Evolutionary conservation across 148 eudicot genomes (phyloP).

Genomic region (Vaccinium macrocarpon): DNA sequence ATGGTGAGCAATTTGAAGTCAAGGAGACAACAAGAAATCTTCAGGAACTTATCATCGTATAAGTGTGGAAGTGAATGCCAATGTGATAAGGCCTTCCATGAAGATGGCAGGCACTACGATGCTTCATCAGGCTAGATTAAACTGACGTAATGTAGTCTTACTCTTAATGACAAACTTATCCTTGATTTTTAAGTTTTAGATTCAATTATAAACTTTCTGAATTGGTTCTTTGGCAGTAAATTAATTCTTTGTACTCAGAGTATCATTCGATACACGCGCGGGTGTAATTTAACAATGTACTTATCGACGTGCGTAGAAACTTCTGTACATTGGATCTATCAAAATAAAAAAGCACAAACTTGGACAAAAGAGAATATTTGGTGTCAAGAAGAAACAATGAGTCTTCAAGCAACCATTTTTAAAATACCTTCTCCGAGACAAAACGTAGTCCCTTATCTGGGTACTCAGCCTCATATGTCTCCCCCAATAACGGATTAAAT

Average conservation of each 20-base stretch:
- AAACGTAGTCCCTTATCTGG: conserved; percentile 38
- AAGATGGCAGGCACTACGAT: neutral
- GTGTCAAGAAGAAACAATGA: neutral
- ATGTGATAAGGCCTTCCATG: neutral
- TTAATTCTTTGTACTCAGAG: neutral
- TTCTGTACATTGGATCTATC: neutral
- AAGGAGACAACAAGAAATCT: neutral
- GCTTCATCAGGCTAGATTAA: neutral
- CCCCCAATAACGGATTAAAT: conserved; percentile 44
- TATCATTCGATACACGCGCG: neutral
- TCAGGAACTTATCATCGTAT: neutral
- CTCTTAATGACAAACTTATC: neutral
- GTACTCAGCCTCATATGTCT: conserved; percentile 45
- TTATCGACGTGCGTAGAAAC: neutral
- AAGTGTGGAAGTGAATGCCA: neutral
- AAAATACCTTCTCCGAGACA: conserved; percentile 32
- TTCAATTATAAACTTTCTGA: neutral
- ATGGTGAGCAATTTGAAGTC: neutral
- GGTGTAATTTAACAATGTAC: neutral
- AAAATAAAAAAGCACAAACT: neutral
- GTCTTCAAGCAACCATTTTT: neutral
- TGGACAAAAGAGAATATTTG: neutral
- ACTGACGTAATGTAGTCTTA: neutral
- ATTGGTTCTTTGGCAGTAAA: neutral
- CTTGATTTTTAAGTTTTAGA: neutral